A percentile compares a stretch with the other conserved stretches of the same genome.
These are phyloP conservation scores for Plasmodium berghei DNA, from an alignment of 169 alveolate genomes.

Conservation along the genomic window DNA sequence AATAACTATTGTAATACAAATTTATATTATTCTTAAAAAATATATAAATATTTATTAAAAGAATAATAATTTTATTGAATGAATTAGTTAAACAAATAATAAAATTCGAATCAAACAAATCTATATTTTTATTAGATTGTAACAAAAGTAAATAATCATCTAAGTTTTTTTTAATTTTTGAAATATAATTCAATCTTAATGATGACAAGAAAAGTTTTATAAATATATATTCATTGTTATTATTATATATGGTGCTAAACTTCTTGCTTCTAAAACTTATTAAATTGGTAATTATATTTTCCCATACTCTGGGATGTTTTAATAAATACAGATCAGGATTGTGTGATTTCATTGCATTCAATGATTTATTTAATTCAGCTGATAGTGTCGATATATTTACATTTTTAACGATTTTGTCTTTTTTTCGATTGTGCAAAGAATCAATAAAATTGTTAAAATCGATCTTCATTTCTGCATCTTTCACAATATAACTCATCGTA, in stretches of 20 bases:
- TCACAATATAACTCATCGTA: not conserved
- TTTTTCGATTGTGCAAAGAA: slow-evolving; percentile 24
- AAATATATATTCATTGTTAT: not conserved
- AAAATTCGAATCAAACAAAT: slow-evolving; percentile 67
- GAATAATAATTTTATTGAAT: slow-evolving; percentile 61
- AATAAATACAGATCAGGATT: slow-evolving; percentile 13
- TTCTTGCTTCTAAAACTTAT: not conserved
- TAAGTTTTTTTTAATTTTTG: slow-evolving; percentile 45
- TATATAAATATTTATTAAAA: slow-evolving; percentile 57
- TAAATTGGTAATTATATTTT: slow-evolving; percentile 20
- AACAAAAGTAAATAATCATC: slow-evolving; percentile 35
- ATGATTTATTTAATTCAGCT: not conserved
- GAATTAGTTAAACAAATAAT: slow-evolving; percentile 65
- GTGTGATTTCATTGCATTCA: not conserved
- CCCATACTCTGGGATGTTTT: slow-evolving; percentile 26
- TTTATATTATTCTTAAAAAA: slow-evolving; percentile 32
- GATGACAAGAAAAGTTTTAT: slow-evolving; percentile 14
- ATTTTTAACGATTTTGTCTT: slow-evolving; percentile 15
- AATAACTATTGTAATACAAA: slow-evolving; percentile 66
- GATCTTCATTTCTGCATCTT: not conserved
- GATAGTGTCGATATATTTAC: not conserved
- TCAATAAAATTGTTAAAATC: slow-evolving; percentile 42
- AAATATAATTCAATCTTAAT: slow-evolving; percentile 22
- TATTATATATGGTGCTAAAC: not conserved
- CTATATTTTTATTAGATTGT: slow-evolving; percentile 30